phyloP scores from a whole-genome alignment of 257 asterid genomes.

The Solanum piurae region DNA sequence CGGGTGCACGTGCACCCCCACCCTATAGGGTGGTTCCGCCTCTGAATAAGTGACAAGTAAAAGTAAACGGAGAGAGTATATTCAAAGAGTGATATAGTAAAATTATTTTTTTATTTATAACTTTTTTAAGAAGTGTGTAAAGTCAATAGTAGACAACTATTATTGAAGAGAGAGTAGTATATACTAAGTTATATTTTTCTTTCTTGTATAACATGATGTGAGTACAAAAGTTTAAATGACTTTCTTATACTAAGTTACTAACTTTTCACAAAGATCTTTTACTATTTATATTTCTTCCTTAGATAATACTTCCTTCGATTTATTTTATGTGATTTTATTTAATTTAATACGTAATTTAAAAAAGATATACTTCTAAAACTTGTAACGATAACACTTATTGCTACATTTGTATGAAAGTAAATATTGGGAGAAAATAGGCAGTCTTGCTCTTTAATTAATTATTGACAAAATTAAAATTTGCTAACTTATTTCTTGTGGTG shows the following conservation, averaged over 20 bases:
- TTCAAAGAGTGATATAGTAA: too few species aligned
- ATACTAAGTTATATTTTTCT: not conserved
- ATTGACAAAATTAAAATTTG: not conserved
- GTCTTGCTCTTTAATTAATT: not conserved
- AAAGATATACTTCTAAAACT: not conserved
- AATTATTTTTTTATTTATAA: too few species aligned
- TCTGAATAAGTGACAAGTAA: too few species aligned
- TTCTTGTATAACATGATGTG: not conserved
- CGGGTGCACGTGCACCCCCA: too few species aligned
- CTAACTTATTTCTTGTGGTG: not conserved
- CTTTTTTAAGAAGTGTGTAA: too few species aligned
- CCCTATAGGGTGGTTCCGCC: too few species aligned
- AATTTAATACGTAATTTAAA: not conserved
- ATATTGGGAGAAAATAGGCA: not conserved
- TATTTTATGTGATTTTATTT: not conserved
- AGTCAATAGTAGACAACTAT: too few species aligned
- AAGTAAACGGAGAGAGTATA: too few species aligned
- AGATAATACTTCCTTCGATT: not conserved
- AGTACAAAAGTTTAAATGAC: not conserved
- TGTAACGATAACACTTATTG: not conserved
- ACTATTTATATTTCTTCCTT: not conserved
- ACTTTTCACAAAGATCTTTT: not conserved
- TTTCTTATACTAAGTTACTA: not conserved
- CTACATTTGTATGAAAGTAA: not conserved
- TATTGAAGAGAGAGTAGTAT: rapidly evolving